phyloP scores from a whole-genome alignment of 768 basidiomycete species.

The Suillus bovinus region DNA sequence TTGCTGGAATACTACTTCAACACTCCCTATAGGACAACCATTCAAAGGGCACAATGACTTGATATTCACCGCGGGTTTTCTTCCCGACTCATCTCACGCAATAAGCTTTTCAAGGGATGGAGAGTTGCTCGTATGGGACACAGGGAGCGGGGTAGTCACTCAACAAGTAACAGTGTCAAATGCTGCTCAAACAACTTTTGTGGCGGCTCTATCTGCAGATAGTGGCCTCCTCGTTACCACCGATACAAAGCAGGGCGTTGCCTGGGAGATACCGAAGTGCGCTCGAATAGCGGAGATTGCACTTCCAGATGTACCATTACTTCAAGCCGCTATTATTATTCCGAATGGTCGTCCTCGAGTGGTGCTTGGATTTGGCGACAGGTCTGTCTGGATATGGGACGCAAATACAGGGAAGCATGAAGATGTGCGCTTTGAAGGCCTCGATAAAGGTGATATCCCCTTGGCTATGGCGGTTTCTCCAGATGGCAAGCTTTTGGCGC shows the following conservation, averaged over 20 bases:
- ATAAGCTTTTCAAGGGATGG: constrained; percentile 2
- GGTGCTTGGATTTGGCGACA: constrained; percentile 4
- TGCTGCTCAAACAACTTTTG: not conserved
- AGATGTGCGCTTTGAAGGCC: not conserved
- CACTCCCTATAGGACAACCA: constrained; percentile 22
- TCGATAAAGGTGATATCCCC: not conserved
- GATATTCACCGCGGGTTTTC: not conserved
- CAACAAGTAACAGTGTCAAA: not conserved
- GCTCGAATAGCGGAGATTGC: not conserved
- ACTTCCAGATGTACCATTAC: not conserved
- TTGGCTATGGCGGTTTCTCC: not conserved
- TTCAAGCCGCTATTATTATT: constrained; percentile 1
- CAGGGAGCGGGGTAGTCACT: not conserved
- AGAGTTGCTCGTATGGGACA: not conserved
- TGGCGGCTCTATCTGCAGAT: not conserved
- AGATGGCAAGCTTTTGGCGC: not conserved
- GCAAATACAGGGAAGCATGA: not conserved
- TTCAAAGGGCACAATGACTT: constrained; percentile 22
- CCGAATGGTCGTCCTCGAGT: not conserved
- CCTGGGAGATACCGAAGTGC: not conserved
- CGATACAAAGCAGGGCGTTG: not conserved
- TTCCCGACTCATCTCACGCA: not conserved
- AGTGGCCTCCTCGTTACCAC: not conserved
- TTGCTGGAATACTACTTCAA: constrained; percentile 26
- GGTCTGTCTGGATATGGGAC: constrained; percentile 4